These are phyloP conservation scores for Tuber borchii DNA, from an alignment of 495 filamentous ascomycete species.

Conservation along the genomic window DNA sequence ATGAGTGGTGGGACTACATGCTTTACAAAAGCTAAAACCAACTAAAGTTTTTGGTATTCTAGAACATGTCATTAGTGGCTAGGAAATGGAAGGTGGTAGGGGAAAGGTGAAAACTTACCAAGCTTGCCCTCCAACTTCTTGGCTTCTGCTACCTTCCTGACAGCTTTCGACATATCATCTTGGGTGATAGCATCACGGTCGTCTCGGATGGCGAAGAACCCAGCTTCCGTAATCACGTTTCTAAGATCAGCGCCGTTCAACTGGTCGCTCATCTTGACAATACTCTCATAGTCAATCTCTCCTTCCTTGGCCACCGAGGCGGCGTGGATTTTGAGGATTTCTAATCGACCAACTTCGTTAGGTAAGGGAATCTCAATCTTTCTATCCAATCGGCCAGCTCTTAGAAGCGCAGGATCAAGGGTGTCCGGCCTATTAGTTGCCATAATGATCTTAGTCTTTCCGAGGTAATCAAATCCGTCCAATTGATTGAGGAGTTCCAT, in stretches of 20 bases:
- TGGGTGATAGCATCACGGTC: constrained; percentile 92
- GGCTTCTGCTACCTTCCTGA: constrained; percentile 88
- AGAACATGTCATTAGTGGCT: background rate
- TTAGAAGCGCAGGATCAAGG: constrained; percentile 85
- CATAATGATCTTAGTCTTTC: constrained; percentile 99
- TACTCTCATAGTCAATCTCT: constrained; percentile 97
- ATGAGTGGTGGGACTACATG: background rate
- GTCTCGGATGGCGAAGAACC: constrained; percentile 94
- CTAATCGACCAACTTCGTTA: constrained; percentile 95
- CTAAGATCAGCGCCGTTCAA: constrained; percentile 95
- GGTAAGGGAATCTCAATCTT: constrained; percentile 99
- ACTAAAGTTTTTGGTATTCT: constrained; percentile 92
- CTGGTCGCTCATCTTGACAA: constrained; percentile 99
- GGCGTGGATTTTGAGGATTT: constrained; percentile 98
- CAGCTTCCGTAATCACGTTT: constrained; percentile 97
- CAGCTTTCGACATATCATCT: constrained; percentile 98
- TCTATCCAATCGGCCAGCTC: constrained; percentile 88
- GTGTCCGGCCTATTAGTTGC: constrained; percentile 98
- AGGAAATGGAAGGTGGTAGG: background rate
- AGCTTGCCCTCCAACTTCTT: constrained; percentile 88
- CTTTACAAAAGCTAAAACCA: background rate
- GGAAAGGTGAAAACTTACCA: constrained; percentile 10
- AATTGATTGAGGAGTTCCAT: constrained; percentile 99
- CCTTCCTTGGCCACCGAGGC: constrained; percentile 79
- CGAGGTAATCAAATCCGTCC: constrained; percentile 98